Conservation (phyloP, 805 yeast species). For the Pichia cephalocereana region DNA sequence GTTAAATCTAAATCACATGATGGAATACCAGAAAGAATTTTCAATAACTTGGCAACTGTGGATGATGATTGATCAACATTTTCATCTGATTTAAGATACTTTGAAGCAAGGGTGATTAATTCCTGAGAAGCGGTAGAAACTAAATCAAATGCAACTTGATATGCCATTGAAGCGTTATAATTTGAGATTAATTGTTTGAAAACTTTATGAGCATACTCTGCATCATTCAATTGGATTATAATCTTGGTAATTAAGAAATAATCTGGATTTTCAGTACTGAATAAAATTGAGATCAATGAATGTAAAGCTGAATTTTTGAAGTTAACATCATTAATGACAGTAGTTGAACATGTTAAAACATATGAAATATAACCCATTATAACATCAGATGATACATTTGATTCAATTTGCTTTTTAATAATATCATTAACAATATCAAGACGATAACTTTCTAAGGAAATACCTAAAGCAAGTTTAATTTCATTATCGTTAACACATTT, state of each 20-base stretch:
- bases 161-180: constrained; percentile 51
- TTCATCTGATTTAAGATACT: constrained; percentile 26
- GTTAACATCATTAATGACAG: constrained; percentile 48
- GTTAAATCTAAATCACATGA: constrained; percentile 89
- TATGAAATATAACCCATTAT: constrained; percentile 56
- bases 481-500: constrained; percentile 71
- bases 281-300: constrained; percentile 51
- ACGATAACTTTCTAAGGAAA: constrained; percentile 81
- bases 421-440: constrained; percentile 67
- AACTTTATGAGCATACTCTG: constrained; percentile 55
- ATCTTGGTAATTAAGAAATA: constrained; percentile 79
- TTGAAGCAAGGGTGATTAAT: constrained; percentile 51
- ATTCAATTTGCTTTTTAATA: constrained; percentile 28
- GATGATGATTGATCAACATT: constrained; percentile 18
- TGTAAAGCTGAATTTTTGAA: constrained; percentile 62
- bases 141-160: constrained; percentile 91
- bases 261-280: constrained; percentile 57
- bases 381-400: constrained; percentile 38
- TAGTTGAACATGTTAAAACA: constrained; percentile 59
- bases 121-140: constrained; percentile 90
- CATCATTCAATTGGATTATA: constrained; percentile 79
- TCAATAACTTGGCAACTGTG: constrained; percentile 33
- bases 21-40: constrained; percentile 82
- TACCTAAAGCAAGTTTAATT: constrained; percentile 75
- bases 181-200: constrained; percentile 45